phyloP scores from a whole-genome alignment of 495 filamentous ascomycete genomes.

The Hypoxylon crocopeplum region DNA sequence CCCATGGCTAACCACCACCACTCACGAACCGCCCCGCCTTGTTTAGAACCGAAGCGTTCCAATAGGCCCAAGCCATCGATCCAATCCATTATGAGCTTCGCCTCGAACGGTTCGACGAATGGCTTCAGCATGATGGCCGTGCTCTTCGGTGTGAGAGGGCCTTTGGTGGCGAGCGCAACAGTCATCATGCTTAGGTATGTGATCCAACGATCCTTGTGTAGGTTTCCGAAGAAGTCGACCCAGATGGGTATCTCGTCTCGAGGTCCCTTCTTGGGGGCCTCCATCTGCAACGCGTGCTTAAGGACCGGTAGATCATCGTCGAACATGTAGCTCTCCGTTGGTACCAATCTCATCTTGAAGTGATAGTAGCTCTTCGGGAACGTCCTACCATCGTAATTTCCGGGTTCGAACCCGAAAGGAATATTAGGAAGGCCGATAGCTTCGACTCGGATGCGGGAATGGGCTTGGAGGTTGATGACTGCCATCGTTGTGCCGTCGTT shows the following conservation, averaged over 20 bases:
- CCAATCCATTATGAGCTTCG: conserved; percentile 72
- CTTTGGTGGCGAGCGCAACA: conserved; percentile 64
- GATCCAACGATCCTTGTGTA: conserved; percentile 70
- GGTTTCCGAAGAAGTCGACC: conserved; percentile 74
- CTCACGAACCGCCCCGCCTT: conserved; percentile 61
- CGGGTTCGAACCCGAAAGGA: conserved; percentile 75
- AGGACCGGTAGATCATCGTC: conserved; percentile 60
- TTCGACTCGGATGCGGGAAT: conserved; percentile 62
- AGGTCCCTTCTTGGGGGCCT: conserved; percentile 38
- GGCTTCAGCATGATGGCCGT: conserved; percentile 65
- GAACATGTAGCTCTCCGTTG: conserved; percentile 64
- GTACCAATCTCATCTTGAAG: conserved; percentile 67
- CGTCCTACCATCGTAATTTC: conserved; percentile 70
- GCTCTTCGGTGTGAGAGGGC: conserved; percentile 60
- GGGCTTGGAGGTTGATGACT: conserved; percentile 70
- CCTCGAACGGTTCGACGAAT: conserved; percentile 71
- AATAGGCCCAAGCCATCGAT: conserved; percentile 55
- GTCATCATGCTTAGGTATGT: conserved; percentile 64
- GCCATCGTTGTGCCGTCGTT: conserved; percentile 74
- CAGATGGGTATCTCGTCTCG: conserved; percentile 70
- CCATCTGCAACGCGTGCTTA: conserved; percentile 42
- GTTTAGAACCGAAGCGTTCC: conserved; percentile 41
- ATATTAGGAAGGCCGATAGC: conserved; percentile 66
- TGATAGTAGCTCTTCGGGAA: conserved; percentile 69
- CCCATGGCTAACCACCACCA: conserved; percentile 73